These are phyloP conservation scores for Ogataea zsoltii DNA, from an alignment of 805 yeast species.

Conservation along the genomic window DNA sequence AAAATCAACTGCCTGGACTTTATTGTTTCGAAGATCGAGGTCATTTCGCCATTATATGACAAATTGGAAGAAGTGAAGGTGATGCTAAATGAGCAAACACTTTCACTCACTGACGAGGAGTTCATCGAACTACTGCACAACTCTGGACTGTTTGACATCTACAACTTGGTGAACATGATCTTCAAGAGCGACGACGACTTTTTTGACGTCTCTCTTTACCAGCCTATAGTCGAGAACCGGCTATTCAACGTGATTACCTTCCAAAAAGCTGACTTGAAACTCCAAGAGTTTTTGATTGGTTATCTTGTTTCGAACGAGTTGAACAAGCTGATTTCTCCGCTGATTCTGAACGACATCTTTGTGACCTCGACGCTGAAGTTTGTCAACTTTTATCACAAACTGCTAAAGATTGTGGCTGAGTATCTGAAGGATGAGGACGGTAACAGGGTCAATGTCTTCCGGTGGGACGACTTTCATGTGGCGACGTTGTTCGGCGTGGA, in stretches of 20 bases:
- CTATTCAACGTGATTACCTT: conserved; percentile 49
- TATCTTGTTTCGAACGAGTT: conserved; percentile 60
- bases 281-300: conserved; percentile 56
- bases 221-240: conserved; percentile 64
- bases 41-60: conserved; percentile 41
- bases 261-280: conserved; percentile 41
- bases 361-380: conserved; percentile 50
- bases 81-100: conserved; percentile 37
- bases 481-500: conserved; percentile 75
- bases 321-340: conserved; percentile 63
- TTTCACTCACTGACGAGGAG: conserved; percentile 45
- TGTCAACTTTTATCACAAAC: conserved; percentile 46
- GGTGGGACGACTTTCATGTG: conserved; percentile 60
- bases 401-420: conserved; percentile 38
- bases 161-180: conserved; percentile 70
- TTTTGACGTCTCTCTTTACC: conserved; percentile 62
- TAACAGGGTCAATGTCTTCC: conserved; percentile 35
- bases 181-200: conserved; percentile 60
- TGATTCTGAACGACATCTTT: conserved; percentile 56
- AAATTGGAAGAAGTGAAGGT: conserved; percentile 39
- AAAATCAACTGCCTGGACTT: conserved; percentile 62
- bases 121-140: conserved; percentile 48
- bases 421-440: conserved; percentile 36
- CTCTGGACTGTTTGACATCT: conserved; percentile 58
- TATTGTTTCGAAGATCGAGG: conserved; percentile 53